Base-by-base conservation (phyloP, 2,329 filamentous ascomycete genomes). In the Cladosporium phlei region DNA sequence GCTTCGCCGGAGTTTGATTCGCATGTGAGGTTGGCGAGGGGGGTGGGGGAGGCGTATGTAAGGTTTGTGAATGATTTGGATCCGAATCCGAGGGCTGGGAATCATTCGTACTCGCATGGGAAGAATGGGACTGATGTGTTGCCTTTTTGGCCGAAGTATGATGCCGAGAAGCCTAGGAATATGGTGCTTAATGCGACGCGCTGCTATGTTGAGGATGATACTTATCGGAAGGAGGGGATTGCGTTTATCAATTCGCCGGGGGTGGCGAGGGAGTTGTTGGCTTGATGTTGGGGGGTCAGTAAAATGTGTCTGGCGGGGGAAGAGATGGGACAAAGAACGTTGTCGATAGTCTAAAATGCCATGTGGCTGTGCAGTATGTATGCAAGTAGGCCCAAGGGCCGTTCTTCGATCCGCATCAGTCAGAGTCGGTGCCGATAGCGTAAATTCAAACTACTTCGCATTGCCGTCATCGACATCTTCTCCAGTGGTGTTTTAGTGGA, bases 211-310 rank as follows among this genome's bases (percentile, higher is more conserved):
- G 74, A 77, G 51, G 57, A 63, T 2, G 74, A 77, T 51, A 73
- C 65, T 1, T 76, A 67, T 59, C 65, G 73, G 28, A 69, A 68
- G 33, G 70, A 73, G 49, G 69, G 66, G 0, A 76, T 76, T 25
- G 65, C 57, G 5, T 73, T 64, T 44, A 66, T 73, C 43, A 73
- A 71, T 51, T 37, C 42, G 11, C 24, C 42, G 9, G 32, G 7
- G 4, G 42, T 45, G 6, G 42, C 42, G 10, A 21, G 32, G 8
- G 42, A 45, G 30, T 17, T 45, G 12, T 14, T 45, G 19, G 32
- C 42, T 24, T 42, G 38, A 32, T 30, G 10, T 20, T 28, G 28
- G n/a, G n/a, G n/a, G n/a, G n/a, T n/a, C n/a, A n/a, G n/a, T n/a
- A n/a, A n/a, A n/a, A n/a, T n/a, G n/a, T n/a, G n/a, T n/a, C n/a